Conservation (phyloP, 768 basidiomycete species). For the Austroboletus eburneus region DNA sequence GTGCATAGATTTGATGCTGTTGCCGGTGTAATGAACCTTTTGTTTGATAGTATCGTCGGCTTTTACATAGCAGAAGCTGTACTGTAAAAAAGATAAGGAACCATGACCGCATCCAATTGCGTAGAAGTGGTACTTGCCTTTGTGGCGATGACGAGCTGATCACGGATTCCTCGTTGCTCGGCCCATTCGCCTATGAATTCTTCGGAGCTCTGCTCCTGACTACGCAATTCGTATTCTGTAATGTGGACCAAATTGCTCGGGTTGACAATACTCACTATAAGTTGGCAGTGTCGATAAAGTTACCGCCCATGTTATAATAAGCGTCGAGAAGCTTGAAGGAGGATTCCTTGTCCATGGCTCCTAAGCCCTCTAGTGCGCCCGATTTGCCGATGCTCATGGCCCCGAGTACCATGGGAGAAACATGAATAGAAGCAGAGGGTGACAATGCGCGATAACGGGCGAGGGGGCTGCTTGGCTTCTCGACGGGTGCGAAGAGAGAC, state of each 20-base stretch:
- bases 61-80: slow-evolving; percentile 12
- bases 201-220: slow-evolving; percentile 53
- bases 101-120: neutral
- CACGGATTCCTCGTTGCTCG: slow-evolving; percentile 36
- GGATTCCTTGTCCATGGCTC: slow-evolving; percentile 34
- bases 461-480: slow-evolving; percentile 23
- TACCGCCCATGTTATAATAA: slow-evolving; percentile 39
- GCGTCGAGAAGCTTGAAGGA: slow-evolving; percentile 46
- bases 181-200: slow-evolving; percentile 48
- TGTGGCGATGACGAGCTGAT: slow-evolving; percentile 44
- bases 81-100: slow-evolving; percentile 4
- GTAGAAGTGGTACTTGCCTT: slow-evolving; percentile 28
- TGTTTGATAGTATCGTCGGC: slow-evolving; percentile 12
- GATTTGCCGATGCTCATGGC: slow-evolving; percentile 41
- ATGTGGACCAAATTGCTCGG: neutral
- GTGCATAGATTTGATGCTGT: slow-evolving; percentile 32
- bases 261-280: slow-evolving; percentile 33
- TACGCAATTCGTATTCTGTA: slow-evolving; percentile 6
- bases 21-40: slow-evolving; percentile 32
- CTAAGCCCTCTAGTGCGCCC: slow-evolving; percentile 19
- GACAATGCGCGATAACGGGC: slow-evolving; percentile 35
- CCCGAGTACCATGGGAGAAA: slow-evolving; percentile 46
- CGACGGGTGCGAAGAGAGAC: slow-evolving; percentile 5
- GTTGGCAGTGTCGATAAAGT: slow-evolving; percentile 47
- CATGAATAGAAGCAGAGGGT: slow-evolving; percentile 37